phyloP scores from a whole-genome alignment of 495 filamentous ascomycete genomes.

The Terfezia boudieri region DNA sequence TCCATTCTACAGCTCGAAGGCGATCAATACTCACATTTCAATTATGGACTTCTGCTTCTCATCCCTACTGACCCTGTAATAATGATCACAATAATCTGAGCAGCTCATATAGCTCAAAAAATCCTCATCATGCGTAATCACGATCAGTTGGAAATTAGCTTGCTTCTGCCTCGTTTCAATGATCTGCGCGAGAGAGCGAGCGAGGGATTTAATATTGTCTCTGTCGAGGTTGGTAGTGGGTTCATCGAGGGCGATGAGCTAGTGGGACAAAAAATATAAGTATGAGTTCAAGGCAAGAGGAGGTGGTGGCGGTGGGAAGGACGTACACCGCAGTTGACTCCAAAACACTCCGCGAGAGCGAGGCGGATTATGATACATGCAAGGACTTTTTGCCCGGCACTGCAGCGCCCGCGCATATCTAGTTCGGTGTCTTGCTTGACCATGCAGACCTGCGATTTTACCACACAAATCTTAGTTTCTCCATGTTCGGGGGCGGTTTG shows the following conservation, averaged over 20 bases:
- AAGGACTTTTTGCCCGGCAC: constrained; percentile 86
- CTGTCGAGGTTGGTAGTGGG: constrained; percentile 92
- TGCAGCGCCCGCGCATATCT: constrained; percentile 98
- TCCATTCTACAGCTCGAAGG: background rate
- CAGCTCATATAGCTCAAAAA: constrained; percentile 86
- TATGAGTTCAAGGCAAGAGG: background rate
- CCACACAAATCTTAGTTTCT: constrained; percentile 5
- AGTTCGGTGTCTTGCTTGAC: constrained; percentile 91
- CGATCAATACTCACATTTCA: background rate
- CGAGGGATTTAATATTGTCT: constrained; percentile 80
- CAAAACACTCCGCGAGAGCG: constrained; percentile 90
- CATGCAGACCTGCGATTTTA: constrained; percentile 37
- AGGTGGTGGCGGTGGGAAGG: background rate
- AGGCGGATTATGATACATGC: constrained; percentile 96
- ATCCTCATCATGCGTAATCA: constrained; percentile 94
- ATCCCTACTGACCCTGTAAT: constrained; percentile 65
- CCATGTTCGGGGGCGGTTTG: background rate
- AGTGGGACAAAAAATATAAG: background rate
- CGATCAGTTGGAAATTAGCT: constrained; percentile 85
- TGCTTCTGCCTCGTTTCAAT: constrained; percentile 67
- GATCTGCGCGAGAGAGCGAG: constrained; percentile 63
- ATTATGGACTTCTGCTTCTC: constrained; percentile 48
- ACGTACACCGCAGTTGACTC: constrained; percentile 62
- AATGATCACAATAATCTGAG: constrained; percentile 80
- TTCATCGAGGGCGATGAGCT: constrained; percentile 86